Percentiles rank a stretch among this genome's conserved stretches.
Conservation (phyloP, 108 stramenopile species). For the Cyclotella distinguenda region DNA sequence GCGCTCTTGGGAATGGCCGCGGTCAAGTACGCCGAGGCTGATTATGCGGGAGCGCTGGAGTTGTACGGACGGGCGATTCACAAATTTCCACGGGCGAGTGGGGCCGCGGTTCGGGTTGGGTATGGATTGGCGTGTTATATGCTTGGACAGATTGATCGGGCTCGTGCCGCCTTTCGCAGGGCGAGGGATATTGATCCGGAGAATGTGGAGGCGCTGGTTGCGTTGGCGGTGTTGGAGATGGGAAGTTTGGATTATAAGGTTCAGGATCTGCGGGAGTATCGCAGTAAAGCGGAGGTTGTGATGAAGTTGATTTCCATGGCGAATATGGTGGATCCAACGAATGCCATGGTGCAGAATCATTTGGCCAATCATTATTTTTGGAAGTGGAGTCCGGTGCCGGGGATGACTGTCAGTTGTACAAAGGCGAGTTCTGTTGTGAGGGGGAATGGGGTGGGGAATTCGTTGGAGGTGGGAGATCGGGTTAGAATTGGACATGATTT, state of each 20-base stretch:
- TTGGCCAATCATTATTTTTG: slow-evolving; percentile 95
- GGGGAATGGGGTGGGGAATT: slow-evolving; percentile 49
- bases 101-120: slow-evolving; percentile 66
- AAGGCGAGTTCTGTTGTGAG: slow-evolving; percentile 51
- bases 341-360: slow-evolving; percentile 95
- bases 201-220: slow-evolving; percentile 82
- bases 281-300: slow-evolving; percentile 62
- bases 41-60: slow-evolving; percentile 62
- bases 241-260: slow-evolving; percentile 64
- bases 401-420: slow-evolving; percentile 54
- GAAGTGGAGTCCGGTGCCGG: slow-evolving; percentile 84
- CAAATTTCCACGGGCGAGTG: slow-evolving; percentile 36
- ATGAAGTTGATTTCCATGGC: slow-evolving; percentile 90
- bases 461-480: slow-evolving; percentile 73
- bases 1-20: slow-evolving; percentile 86
- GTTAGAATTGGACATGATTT: slow-evolving; percentile 90
- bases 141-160: slow-evolving; percentile 86
- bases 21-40: slow-evolving; percentile 60
- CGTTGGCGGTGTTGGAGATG: slow-evolving; percentile 77
- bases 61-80: slow-evolving; percentile 73
- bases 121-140: slow-evolving; percentile 82
- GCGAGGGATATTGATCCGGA: slow-evolving; percentile 79
- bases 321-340: slow-evolving; percentile 81
- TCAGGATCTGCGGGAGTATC: slow-evolving; percentile 47
- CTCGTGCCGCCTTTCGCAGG: slow-evolving; percentile 78